Evolutionary conservation across 768 basidiomycete genomes (phyloP).

Genomic region (Paxillus ammoniavirescens): DNA sequence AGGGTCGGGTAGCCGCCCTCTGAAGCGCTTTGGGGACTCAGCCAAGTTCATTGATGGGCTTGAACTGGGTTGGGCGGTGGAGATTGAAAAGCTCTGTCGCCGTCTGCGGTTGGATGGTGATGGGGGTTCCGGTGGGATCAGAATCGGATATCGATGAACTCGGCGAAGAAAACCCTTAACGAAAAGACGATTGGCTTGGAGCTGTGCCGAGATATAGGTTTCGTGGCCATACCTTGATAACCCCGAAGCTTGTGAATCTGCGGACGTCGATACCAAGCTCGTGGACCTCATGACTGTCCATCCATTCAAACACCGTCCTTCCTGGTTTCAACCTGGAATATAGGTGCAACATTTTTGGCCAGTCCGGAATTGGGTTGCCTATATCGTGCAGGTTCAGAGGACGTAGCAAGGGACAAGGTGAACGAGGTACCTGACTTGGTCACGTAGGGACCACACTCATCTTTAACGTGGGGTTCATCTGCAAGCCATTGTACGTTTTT

Average conservation of each 20-base stretch:
- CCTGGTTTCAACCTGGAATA: constrained; percentile 87
- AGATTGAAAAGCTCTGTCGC: constrained; percentile 29
- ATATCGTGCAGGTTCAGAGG: background rate
- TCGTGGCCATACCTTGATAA: constrained; percentile 73
- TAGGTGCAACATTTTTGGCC: constrained; percentile 82
- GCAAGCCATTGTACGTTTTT: constrained; percentile 87
- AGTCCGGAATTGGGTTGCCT: constrained; percentile 70
- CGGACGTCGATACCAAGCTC: constrained; percentile 82
- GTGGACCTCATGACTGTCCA: constrained; percentile 70
- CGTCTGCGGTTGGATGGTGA: constrained; percentile 23
- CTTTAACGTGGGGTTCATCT: constrained; percentile 76
- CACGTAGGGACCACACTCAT: constrained; percentile 92
- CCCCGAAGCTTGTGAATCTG: constrained; percentile 95
- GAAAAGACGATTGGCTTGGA: background rate
- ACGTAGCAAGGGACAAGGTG: background rate
- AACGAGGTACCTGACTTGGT: constrained; percentile 59
- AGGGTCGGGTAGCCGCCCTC: constrained; percentile 24
- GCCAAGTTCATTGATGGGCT: constrained; percentile 5
- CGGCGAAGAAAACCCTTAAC: constrained; percentile 84
- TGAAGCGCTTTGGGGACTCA: constrained; percentile 15
- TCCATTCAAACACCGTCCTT: constrained; percentile 85
- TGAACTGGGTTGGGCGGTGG: constrained; percentile 9
- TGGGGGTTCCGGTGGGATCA: constrained; percentile 44
- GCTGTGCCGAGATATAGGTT: background rate
- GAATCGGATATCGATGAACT: constrained; percentile 90